These are phyloP conservation scores for Zalaria sp. DNA, from an alignment of 2,329 filamentous ascomycete genomes.

Conservation along the genomic window DNA sequence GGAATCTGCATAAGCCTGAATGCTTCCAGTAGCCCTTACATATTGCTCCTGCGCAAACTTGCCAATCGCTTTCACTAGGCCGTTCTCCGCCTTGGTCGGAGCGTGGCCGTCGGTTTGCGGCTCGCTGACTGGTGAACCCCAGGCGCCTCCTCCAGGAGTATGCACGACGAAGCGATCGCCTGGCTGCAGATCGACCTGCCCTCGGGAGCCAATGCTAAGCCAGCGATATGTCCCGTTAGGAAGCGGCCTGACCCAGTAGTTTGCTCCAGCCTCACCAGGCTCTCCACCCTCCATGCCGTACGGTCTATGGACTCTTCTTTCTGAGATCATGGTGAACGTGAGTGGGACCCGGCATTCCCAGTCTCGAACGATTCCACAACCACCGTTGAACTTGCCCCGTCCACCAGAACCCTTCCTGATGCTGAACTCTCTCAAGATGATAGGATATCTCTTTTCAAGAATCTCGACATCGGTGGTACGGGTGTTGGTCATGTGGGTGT, in stretches of 20 bases:
- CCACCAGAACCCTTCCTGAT: conserved; percentile 48
- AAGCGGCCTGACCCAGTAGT: conserved; percentile 66
- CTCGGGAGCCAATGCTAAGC: conserved; percentile 61
- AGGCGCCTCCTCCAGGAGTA: not conserved
- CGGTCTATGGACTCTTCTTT: conserved; percentile 55
- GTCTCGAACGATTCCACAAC: conserved; percentile 57
- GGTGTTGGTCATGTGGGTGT: conserved; percentile 70
- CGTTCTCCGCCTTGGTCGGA: too few species aligned
- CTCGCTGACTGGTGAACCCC: not conserved
- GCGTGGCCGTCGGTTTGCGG: too few species aligned
- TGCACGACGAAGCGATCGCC: conserved; percentile 58
- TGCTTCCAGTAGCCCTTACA: too few species aligned
- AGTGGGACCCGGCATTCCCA: conserved; percentile 64
- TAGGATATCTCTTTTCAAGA: conserved; percentile 58
- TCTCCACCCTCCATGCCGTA: conserved; percentile 70
- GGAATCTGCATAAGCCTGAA: too few species aligned
- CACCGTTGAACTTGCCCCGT: conserved; percentile 45
- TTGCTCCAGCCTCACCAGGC: conserved; percentile 60
- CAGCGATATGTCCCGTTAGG: conserved; percentile 26
- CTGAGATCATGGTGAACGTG: conserved; percentile 59
- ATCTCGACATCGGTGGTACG: conserved; percentile 63
- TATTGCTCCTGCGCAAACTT: too few species aligned
- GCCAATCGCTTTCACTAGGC: too few species aligned
- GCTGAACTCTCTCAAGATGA: conserved; percentile 51
- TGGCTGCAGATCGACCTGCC: conserved; percentile 56